Evolutionary conservation across 805 yeast genomes (phyloP).

Genomic region (Metschnikowia lunata): DNA sequence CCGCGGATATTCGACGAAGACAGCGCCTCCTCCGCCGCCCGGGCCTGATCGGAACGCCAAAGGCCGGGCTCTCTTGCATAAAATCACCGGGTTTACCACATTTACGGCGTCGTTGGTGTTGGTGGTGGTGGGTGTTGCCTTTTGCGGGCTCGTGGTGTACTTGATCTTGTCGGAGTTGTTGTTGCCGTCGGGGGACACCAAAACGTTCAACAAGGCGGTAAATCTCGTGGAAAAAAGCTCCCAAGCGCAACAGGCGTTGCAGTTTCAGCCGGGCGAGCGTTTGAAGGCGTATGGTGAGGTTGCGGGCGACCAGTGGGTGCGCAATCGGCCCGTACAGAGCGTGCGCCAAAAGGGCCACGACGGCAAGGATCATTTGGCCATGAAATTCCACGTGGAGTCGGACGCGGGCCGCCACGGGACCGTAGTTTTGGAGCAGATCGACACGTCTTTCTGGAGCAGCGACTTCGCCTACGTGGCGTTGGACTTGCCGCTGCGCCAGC

Average conservation of each 20-base stretch:
- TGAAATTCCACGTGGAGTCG: constrained; percentile 86
- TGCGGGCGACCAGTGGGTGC: constrained; percentile 71
- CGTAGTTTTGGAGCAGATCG: constrained; percentile 78
- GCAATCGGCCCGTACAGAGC: constrained; percentile 81
- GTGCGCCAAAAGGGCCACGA: constrained; percentile 61
- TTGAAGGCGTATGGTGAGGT: constrained; percentile 81
- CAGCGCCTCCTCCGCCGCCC: constrained; percentile 20
- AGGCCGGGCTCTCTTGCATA: constrained; percentile 41
- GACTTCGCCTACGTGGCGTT: constrained; percentile 69
- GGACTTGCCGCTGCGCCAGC: constrained; percentile 67
- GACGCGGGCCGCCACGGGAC: constrained; percentile 55
- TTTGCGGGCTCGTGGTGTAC: constrained; percentile 66
- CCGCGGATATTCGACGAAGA: constrained; percentile 17
- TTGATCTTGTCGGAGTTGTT: constrained; percentile 74
- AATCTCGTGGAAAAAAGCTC: constrained; percentile 67
- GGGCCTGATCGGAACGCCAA: constrained; percentile 35
- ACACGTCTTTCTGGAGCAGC: constrained; percentile 59
- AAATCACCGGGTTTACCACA: constrained; percentile 53
- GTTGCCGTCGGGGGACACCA: constrained; percentile 89
- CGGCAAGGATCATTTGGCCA: constrained; percentile 74
- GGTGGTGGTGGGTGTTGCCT: constrained; percentile 65
- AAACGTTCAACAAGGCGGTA: constrained; percentile 83
- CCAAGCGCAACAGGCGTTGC: constrained; percentile 52
- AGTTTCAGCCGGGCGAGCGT: constrained; percentile 51
- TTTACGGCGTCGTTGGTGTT: constrained; percentile 57